These are phyloP conservation scores for Colletotrichum plurivorum DNA, from an alignment of 2,329 filamentous ascomycete genomes.

Conservation along the genomic window DNA sequence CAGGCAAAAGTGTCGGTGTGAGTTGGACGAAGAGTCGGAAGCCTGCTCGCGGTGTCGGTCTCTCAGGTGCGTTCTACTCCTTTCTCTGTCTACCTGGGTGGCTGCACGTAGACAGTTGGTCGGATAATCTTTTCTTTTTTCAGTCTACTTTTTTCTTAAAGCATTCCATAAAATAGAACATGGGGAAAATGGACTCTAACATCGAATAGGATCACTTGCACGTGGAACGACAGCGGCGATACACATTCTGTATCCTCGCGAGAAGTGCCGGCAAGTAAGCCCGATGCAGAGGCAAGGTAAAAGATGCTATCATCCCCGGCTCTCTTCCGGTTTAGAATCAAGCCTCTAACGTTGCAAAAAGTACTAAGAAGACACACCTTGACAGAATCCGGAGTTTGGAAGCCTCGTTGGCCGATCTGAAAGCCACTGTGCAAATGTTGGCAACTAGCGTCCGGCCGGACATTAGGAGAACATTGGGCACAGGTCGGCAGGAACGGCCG, in stretches of 20 bases:
- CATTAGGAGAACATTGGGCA: background rate
- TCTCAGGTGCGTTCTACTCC: conserved; percentile 28
- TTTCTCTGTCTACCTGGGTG: background rate
- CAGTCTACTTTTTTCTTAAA: no score
- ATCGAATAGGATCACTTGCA: conserved; percentile 28
- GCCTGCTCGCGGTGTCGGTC: conserved; percentile 38
- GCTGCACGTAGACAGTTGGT: no score
- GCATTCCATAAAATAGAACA: no score
- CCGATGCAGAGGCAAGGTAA: conserved; percentile 31
- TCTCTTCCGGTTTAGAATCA: background rate
- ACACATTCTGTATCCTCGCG: conserved; percentile 31
- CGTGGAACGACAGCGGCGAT: conserved; percentile 39
- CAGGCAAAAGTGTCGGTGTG: conserved; percentile 39
- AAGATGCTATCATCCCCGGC: background rate
- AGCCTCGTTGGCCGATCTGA: conserved; percentile 31
- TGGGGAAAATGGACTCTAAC: background rate
- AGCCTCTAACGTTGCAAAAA: background rate
- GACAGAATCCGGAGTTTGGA: conserved; percentile 32
- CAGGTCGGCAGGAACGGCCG: conserved; percentile 7
- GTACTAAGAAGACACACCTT: background rate
- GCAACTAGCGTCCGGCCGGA: conserved; percentile 25
- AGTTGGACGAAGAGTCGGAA: conserved; percentile 37
- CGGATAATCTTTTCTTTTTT: no score
- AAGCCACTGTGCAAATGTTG: conserved; percentile 32
- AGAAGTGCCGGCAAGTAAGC: conserved; percentile 21